These are phyloP conservation scores for Apiospora hydei DNA, from an alignment of 2,329 filamentous ascomycete species.

Conservation along the genomic window DNA sequence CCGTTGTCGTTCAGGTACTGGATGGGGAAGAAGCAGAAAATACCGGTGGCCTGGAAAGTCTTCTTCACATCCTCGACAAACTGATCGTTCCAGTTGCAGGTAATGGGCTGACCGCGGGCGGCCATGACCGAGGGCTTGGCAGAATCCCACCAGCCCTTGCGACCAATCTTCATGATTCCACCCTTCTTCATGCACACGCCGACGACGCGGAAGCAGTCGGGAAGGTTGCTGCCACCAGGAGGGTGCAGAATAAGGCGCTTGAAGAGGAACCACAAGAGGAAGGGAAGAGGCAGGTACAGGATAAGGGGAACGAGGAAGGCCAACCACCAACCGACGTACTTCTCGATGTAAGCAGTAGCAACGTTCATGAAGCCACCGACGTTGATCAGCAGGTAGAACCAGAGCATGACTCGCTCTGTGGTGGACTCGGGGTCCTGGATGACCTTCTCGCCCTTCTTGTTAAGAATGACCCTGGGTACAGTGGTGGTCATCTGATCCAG, in stretches of 20 bases:
- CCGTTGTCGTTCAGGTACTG: slow-evolving; percentile 56
- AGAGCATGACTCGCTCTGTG: slow-evolving; percentile 71
- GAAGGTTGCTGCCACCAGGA: slow-evolving; percentile 54
- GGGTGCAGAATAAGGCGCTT: slow-evolving; percentile 52
- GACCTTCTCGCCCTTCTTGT: slow-evolving; percentile 65
- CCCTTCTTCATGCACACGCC: slow-evolving; percentile 49
- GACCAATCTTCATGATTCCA: slow-evolving; percentile 48
- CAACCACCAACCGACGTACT: slow-evolving; percentile 59
- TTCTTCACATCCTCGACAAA: slow-evolving; percentile 72
- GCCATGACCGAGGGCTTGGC: slow-evolving; percentile 63
- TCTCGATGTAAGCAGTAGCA: slow-evolving; percentile 59
- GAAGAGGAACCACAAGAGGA: slow-evolving; percentile 51
- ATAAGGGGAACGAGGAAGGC: slow-evolving; percentile 53
- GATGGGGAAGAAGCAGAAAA: slow-evolving; percentile 60
- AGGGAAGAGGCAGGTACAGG: slow-evolving; percentile 51
- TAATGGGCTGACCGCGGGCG: slow-evolving; percentile 47
- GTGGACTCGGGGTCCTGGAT: slow-evolving; percentile 74
- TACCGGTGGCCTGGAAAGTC: slow-evolving; percentile 67
- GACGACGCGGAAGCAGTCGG: slow-evolving; percentile 51
- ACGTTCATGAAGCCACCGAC: slow-evolving; percentile 60
- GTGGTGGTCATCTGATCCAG: slow-evolving; percentile 70
- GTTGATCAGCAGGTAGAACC: slow-evolving; percentile 65
- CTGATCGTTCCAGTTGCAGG: slow-evolving; percentile 65
- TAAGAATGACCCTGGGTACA: slow-evolving; percentile 58
- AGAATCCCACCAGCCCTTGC: slow-evolving; percentile 63